Evolutionary conservation across 2,329 filamentous ascomycete species (phyloP), one percentile per base, ranked within the genome.

Genomic region (Periconia digitata): DNA sequence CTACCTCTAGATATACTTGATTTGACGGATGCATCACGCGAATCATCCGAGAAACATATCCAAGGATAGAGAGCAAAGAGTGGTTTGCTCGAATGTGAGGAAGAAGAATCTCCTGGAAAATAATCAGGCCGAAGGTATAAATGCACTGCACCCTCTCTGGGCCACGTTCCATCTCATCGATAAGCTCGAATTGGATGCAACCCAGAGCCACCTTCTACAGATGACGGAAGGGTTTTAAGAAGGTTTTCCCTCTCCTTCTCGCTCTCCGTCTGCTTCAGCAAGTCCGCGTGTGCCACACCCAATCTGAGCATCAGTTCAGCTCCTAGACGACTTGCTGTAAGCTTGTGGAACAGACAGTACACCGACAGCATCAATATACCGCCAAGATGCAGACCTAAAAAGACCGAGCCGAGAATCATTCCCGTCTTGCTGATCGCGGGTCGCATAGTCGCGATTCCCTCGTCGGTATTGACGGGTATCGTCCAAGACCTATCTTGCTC

Each of bases 221-320:
- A 32, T 5, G 27, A 10, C 3, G 27, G 27, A 5, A 32, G 10
- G n/a, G 10, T 12, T 6, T 32, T 12, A 51, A 27, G 27, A 32
- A 32, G 5, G 4, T 15, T 10, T 10, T 32, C 27, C 27, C 8
- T 32, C 4, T 44, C 13, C 8, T 20, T 23, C 17, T 44, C 15
- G 13, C 41, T 27, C 20, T 48, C 44, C 6, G 42, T 21, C 16
- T 13, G 23, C 16, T 24, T 23, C 18, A 55, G 23, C 22, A 36
- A 20, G 15, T 49, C 47, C 10, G 46, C 39, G 23, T 50, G 47
- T 6, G 24, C 32, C 22, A 40, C 43, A 8, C 53, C 53, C 35
- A 51, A 39, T 21, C 37, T 55, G 3, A 55, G 6, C 50, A 55
- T 50, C 8, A 46, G 23, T 35, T 53, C 53, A 5, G 49, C 35